These are phyloP conservation scores for Xylaria polymorpha DNA, from an alignment of 2,329 filamentous ascomycete species.

Conservation along the genomic window DNA sequence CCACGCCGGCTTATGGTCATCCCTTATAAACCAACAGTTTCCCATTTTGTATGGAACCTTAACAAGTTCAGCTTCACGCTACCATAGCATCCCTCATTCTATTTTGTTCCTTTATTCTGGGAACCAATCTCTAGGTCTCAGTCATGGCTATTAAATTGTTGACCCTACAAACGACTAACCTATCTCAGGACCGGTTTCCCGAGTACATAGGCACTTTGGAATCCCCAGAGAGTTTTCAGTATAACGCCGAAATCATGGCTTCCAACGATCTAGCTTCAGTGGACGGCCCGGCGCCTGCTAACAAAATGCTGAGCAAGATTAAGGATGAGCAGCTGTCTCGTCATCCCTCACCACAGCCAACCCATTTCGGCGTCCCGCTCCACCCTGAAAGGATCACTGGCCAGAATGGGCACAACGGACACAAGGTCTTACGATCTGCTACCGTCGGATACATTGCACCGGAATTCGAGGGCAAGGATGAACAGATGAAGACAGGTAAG, in stretches of 20 bases:
- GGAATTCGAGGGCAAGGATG: conserved; percentile 90
- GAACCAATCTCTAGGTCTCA: conserved; percentile 11
- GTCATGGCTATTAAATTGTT: conserved; percentile 52
- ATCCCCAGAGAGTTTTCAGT: conserved; percentile 41
- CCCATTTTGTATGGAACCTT: background rate
- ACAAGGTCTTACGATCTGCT: conserved; percentile 84
- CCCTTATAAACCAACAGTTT: conserved; percentile 4
- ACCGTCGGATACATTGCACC: conserved; percentile 95
- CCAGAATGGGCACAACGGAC: conserved; percentile 63
- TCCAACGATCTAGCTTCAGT: conserved; percentile 51
- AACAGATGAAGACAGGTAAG: conserved; percentile 86
- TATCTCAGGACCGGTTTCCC: conserved; percentile 57
- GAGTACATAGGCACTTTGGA: conserved; percentile 58
- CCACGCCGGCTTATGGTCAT: background rate
- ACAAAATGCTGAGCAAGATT: conserved; percentile 57
- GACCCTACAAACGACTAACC: conserved; percentile 57
- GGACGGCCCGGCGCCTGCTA: conserved; percentile 52
- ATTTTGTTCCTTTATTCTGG: background rate
- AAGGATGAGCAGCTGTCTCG: conserved; percentile 63
- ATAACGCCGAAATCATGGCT: conserved; percentile 49
- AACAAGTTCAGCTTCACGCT: background rate
- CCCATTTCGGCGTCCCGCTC: conserved; percentile 80
- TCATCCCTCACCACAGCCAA: conserved; percentile 87
- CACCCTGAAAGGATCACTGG: conserved; percentile 37
- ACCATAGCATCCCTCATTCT: background rate